These are phyloP conservation scores for Ceriops tagal DNA, from an alignment of 345 rosid species.

Conservation along the genomic window DNA sequence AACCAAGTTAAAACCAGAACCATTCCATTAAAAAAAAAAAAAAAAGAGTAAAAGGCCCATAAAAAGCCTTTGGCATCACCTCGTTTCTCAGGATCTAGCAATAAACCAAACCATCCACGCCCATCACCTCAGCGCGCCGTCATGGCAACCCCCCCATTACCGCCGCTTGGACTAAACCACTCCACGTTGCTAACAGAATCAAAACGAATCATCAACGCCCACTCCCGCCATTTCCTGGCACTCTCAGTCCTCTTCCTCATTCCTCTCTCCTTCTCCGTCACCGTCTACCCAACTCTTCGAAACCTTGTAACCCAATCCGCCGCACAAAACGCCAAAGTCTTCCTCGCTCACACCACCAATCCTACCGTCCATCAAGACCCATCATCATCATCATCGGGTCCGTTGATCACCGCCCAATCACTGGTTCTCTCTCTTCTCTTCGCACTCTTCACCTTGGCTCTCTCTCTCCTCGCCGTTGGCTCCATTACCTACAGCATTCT, in stretches of 20 bases:
- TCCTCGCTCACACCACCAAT: slow-evolving; percentile 20
- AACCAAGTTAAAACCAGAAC: too few relatives aligned
- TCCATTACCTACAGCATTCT: slow-evolving; percentile 63
- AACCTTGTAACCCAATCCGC: slow-evolving; percentile 36
- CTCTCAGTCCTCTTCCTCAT: slow-evolving; percentile 80
- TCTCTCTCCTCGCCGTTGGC: slow-evolving; percentile 45
- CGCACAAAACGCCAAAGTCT: slow-evolving; percentile 25
- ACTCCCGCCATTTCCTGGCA: slow-evolving; percentile 85
- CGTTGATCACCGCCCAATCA: background rate
- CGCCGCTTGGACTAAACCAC: slow-evolving; percentile 29
- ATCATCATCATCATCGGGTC: too few relatives aligned
- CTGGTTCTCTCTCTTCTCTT: slow-evolving; percentile 26
- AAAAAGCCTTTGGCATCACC: too few relatives aligned
- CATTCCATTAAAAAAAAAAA: too few relatives aligned
- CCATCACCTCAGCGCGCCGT: background rate
- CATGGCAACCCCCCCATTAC: slow-evolving; percentile 2
- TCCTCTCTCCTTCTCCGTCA: slow-evolving; percentile 55
- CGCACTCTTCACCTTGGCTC: slow-evolving; percentile 28
- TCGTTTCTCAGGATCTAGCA: too few relatives aligned
- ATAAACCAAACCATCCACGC: too few relatives aligned
- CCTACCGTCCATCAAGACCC: slow-evolving; percentile 6
- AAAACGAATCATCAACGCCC: slow-evolving; percentile 61
- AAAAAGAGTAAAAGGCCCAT: too few relatives aligned
- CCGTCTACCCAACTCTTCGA: slow-evolving; percentile 49
- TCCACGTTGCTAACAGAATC: slow-evolving; percentile 49